Base-by-base conservation (phyloP, 805 yeast genomes). In the Candida verbasci region DNA sequence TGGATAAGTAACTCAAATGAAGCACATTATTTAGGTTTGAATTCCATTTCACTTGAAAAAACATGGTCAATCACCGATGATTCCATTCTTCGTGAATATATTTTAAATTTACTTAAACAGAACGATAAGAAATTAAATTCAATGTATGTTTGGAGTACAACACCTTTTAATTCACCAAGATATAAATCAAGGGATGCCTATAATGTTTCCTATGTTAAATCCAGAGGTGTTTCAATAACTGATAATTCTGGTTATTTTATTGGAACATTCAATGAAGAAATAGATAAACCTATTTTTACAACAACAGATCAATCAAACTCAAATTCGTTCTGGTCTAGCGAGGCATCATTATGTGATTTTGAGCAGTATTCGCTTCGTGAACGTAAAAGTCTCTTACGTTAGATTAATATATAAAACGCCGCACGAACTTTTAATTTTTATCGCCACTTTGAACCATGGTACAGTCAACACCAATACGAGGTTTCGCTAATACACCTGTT, bases 401-500 rank as follows among this genome's bases (percentile, higher is more conserved):
- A n/a, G n/a, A n/a, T n/a, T n/a, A n/a, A n/a, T n/a, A n/a, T n/a
- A n/a, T n/a, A n/a, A n/a, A n/a, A n/a, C n/a, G n/a, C n/a, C n/a
- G n/a, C n/a, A n/a, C n/a, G n/a, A n/a, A n/a, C n/a, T n/a, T n/a
- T n/a, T n/a, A n/a, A n/a, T n/a, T n/a, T n/a, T n/a, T n/a, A n/a
- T n/a, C n/a, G n/a, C n/a, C n/a, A n/a, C n/a, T n/a, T n/a, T n/a
- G n/a, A n/a, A n/a, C n/a, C n/a, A 62, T 62, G 67, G 42, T 62
- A 11, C 68, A 61, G 37, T 41, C 66, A 31, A 66, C 72, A 5
- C 71, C 72, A 9, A 68, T 67, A 11, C 52, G 56, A 34, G 70
- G 69, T 35, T 66, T 67, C 44, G 49, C 52, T 12, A 64, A 65
- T 38, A 65, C 70, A 1, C 79, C 78, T 2, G 63, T 72, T 12